Evolutionary conservation across 1,139 yeast species (phyloP).

Genomic region (Schizosaccharomyces versatilis): DNA sequence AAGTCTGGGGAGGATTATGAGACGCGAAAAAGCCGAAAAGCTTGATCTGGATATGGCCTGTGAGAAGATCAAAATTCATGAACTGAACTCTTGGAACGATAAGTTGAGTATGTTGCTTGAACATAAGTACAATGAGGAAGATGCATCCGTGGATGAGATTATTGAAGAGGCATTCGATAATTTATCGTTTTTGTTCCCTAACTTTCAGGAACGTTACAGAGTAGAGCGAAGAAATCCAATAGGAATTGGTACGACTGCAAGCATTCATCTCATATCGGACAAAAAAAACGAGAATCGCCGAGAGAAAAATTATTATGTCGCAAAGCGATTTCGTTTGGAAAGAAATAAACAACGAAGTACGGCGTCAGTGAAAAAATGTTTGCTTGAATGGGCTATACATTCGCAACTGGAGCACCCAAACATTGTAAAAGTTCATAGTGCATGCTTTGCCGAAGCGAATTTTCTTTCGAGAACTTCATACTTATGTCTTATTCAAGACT

Average conservation of each 20-base stretch:
- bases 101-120: too few relatives aligned
- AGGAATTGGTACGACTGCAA: not conserved
- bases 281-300: not conserved
- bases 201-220: too few relatives aligned
- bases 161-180: too few relatives aligned
- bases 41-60: too few relatives aligned
- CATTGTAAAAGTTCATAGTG: not conserved
- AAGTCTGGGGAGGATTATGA: too few relatives aligned
- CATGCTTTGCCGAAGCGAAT: not conserved
- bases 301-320: not conserved
- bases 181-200: too few relatives aligned
- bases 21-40: too few relatives aligned
- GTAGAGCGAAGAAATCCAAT: not conserved
- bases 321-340: not conserved
- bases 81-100: too few relatives aligned
- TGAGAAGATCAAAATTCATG: too few relatives aligned
- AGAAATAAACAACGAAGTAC: not conserved
- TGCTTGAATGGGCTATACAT: not conserved
- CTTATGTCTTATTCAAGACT: not conserved
- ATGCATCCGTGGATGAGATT: too few relatives aligned
- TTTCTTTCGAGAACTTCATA: not conserved
- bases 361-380: not conserved
- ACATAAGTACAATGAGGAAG: too few relatives aligned
- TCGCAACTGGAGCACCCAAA: not conserved
- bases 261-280: not conserved